These are phyloP conservation scores for Fraxinus velutina DNA, from an alignment of 305 asterid species.

Conservation along the genomic window DNA sequence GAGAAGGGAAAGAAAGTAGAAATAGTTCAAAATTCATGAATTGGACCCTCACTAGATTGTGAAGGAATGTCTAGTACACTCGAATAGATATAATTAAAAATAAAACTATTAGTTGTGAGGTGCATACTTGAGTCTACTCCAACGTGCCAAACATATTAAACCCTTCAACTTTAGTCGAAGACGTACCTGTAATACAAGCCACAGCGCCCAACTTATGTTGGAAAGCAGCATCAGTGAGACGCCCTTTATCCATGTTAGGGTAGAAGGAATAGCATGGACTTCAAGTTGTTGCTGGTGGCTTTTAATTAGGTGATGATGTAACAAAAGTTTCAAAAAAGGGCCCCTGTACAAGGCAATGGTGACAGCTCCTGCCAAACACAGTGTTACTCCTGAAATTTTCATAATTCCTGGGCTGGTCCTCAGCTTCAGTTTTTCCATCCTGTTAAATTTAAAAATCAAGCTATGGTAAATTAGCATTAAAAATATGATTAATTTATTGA, in stretches of 20 bases:
- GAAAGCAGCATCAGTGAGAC: slow-evolving; percentile 74
- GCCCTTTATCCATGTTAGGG: slow-evolving; percentile 63
- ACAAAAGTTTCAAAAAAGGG: slow-evolving; percentile 51
- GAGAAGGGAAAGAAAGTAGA: too few species aligned
- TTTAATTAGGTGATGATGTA: slow-evolving; percentile 65
- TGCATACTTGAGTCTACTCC: neutral
- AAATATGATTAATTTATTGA: neutral
- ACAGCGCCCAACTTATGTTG: slow-evolving; percentile 57
- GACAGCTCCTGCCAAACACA: slow-evolving; percentile 71
- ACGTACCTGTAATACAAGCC: slow-evolving; percentile 84
- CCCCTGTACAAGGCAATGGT: slow-evolving; percentile 81
- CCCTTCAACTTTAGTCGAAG: neutral
- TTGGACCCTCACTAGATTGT: neutral
- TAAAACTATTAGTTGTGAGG: neutral
- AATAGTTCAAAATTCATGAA: neutral
- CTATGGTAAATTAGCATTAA: neutral
- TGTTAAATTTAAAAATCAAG: slow-evolving; percentile 16
- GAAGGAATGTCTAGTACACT: neutral
- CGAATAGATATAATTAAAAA: neutral
- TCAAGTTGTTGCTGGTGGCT: slow-evolving; percentile 30
- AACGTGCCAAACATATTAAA: neutral
- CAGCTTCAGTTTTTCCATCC: slow-evolving; percentile 67
- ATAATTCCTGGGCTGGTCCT: slow-evolving; percentile 49
- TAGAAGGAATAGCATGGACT: slow-evolving; percentile 30
- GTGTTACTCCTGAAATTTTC: slow-evolving; percentile 55